Evolutionary conservation across 495 filamentous ascomycete species (phyloP).

Genomic region (Parathielavia appendiculata): DNA sequence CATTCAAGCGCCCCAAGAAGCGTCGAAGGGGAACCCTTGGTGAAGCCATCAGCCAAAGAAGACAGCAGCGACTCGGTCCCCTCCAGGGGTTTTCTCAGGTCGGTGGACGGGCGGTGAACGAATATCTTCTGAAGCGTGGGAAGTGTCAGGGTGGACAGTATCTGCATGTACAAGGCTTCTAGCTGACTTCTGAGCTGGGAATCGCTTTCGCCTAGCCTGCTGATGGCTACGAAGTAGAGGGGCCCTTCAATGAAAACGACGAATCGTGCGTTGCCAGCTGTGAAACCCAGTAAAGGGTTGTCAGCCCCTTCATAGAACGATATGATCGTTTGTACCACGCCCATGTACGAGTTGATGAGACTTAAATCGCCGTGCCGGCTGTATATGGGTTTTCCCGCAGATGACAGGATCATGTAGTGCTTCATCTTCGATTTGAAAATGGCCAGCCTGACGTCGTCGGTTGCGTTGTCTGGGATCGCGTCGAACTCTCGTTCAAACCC

Average conservation of each 20-base stretch:
- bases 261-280: conserved; percentile 76
- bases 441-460: conserved; percentile 57
- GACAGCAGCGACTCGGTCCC: conserved; percentile 90
- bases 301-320: conserved; percentile 84
- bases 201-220: conserved; percentile 84
- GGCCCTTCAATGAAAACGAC: conserved; percentile 77
- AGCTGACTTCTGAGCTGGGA: conserved; percentile 80
- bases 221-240: conserved; percentile 90
- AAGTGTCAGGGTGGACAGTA: conserved; percentile 88
- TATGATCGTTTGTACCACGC: conserved; percentile 95
- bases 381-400: conserved; percentile 97
- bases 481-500: conserved; percentile 76
- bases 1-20: conserved; percentile 89
- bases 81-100: conserved; percentile 85
- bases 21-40: conserved; percentile 80
- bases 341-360: conserved; percentile 85
- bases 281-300: conserved; percentile 73
- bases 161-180: conserved; percentile 95
- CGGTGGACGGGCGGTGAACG: conserved; percentile 80
- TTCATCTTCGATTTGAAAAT: conserved; percentile 86
- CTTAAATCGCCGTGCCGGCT: conserved; percentile 87
- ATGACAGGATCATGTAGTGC: conserved; percentile 93
- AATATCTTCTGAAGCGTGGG: conserved; percentile 87
- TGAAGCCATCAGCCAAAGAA: conserved; percentile 89
- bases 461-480: conserved; percentile 60